Base-by-base conservation (phyloP, 345 rosid genomes). In the Kandelia obovata region DNA sequence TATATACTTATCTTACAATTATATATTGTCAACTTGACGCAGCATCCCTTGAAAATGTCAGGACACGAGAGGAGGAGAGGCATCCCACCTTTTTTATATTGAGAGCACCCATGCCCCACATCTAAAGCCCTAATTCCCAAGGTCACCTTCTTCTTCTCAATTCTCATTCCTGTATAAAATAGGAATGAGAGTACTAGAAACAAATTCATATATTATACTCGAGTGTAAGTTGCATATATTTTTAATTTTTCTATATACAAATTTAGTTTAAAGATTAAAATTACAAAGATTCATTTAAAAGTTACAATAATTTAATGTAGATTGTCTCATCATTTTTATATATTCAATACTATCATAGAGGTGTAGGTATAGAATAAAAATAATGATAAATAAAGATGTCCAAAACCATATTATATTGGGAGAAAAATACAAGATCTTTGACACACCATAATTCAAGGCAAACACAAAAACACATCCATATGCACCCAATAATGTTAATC, bases 41-140 rank as follows among this genome's bases (percentile, higher is more conserved):
- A 37, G 20, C 53, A 23, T 39, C 30, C 1, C 28, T 35, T 83
- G 67, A 71, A 72, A 66, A 57, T 34, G 37, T 34, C 37, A 34
- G 10, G 9, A 34, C 59, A 43, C 68, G 67, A 70, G 76, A 67
- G 67, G 53, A 62, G 61, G 75, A 76, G 78, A 76, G 78, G 86
- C 71, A 62, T 20, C 80, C 79, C 84, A 78, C 72, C 68, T 62
- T 64, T 64, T 73, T 69, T 43, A 43, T 43, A 43, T 2, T 78
- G 68, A 51, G 58, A 65, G 73, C 83, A 70, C 68, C 60, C 70
- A 7, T 21, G 67, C 77, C 80, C 65, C 64, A 53, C 79, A 19
- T 35, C 23, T 68, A 61, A 67, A 81, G 66, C 81, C 83, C 83
- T 79, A 81, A 70, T 79, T 73, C 58, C 68, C 57, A 68, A 68